Evolutionary conservation across 2,329 filamentous ascomycete genomes (phyloP).

Genomic region (Exophiala sp.): DNA sequence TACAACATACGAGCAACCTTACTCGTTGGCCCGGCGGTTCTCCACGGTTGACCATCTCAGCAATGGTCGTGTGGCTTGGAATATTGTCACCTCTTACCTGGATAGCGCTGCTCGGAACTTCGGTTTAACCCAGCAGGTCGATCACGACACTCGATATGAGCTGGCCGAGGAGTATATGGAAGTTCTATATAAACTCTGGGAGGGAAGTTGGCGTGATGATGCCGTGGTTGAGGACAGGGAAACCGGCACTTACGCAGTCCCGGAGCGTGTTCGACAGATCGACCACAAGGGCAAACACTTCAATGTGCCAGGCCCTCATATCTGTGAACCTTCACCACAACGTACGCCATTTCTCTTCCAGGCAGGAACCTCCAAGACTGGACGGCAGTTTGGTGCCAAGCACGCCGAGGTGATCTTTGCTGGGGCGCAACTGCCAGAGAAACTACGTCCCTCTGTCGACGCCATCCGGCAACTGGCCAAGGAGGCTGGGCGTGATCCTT

Average conservation of each 20-base stretch:
- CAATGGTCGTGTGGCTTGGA: slow-evolving; percentile 52
- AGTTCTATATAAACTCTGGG: slow-evolving; percentile 47
- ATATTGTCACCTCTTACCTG: slow-evolving; percentile 47
- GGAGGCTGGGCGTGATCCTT: slow-evolving; percentile 51
- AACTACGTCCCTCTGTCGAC: slow-evolving; percentile 49
- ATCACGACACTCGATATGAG: slow-evolving; percentile 47
- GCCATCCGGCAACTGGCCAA: slow-evolving; percentile 49
- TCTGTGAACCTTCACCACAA: slow-evolving; percentile 52
- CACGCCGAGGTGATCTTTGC: slow-evolving; percentile 59
- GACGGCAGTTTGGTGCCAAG: slow-evolving; percentile 51
- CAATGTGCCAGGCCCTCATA: slow-evolving; percentile 42
- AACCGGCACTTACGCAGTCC: slow-evolving; percentile 55
- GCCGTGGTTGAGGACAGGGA: slow-evolving; percentile 53
- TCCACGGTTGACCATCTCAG: slow-evolving; percentile 63
- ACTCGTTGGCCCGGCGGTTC: slow-evolving; percentile 59
- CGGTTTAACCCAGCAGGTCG: slow-evolving; percentile 42
- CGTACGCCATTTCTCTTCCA: slow-evolving; percentile 55
- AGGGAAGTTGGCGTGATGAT: slow-evolving; percentile 45
- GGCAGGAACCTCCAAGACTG: slow-evolving; percentile 54
- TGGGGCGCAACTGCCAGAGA: slow-evolving; percentile 52
- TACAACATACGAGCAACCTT: slow-evolving; percentile 64
- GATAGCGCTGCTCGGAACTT: slow-evolving; percentile 46
- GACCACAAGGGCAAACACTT: slow-evolving; percentile 56
- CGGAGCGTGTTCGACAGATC: slow-evolving; percentile 56
- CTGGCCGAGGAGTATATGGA: slow-evolving; percentile 47